phyloP scores from a whole-genome alignment of 2,329 filamentous ascomycete species.

The Pseudocercospora macadamiae region DNA sequence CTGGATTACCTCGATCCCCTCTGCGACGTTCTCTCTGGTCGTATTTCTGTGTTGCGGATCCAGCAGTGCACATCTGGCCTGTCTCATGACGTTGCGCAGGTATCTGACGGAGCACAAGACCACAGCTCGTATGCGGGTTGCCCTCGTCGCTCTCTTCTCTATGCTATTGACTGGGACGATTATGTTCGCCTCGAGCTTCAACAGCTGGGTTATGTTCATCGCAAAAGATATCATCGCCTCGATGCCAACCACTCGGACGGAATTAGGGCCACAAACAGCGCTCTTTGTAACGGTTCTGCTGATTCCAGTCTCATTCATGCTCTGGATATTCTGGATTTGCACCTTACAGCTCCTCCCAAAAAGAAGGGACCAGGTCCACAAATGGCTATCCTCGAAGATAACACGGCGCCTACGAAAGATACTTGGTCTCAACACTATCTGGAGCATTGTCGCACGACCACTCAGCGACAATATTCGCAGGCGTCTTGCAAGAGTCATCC shows the following conservation, averaged over 20 bases:
- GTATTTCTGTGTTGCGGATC: constrained; percentile 13
- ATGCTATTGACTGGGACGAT: background rate
- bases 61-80: constrained; percentile 15
- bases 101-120: constrained; percentile 13
- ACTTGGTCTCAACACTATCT: background rate
- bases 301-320: background rate
- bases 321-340: constrained; percentile 13
- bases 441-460: background rate
- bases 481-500: background rate
- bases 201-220: too few species aligned
- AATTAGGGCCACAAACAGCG: too few species aligned
- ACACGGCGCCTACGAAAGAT: background rate
- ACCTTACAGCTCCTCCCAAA: constrained; percentile 1
- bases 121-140: background rate
- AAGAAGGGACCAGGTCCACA: background rate
- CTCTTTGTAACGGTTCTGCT: too few species aligned
- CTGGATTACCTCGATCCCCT: background rate
- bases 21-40: constrained; percentile 6
- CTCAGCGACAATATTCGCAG: background rate
- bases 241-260: too few species aligned
- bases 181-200: constrained; percentile 5
- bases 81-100: constrained; percentile 2
- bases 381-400: background rate
- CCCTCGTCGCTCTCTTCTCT: background rate
- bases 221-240: too few species aligned